These are phyloP conservation scores for Calonectria honghensis DNA, from an alignment of 2,329 filamentous ascomycete species.

Conservation along the genomic window DNA sequence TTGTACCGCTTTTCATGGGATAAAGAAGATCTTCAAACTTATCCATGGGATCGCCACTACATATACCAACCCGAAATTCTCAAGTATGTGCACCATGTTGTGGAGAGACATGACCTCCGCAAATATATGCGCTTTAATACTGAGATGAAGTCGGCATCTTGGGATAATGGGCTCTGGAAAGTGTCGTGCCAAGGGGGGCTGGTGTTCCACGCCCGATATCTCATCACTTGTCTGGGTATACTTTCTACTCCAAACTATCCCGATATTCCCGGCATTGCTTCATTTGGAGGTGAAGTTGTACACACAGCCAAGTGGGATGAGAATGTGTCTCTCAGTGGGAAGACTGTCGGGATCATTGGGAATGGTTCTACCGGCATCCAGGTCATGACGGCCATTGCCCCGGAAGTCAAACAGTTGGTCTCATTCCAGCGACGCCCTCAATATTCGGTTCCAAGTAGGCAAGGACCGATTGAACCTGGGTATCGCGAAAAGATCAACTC, in stretches of 20 bases:
- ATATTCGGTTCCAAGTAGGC: slow-evolving; percentile 40
- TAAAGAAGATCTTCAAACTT: slow-evolving; percentile 34
- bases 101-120: slow-evolving; percentile 50
- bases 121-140: slow-evolving; percentile 64
- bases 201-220: slow-evolving; percentile 3
- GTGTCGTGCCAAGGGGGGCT: slow-evolving; percentile 48
- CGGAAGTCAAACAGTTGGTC: slow-evolving; percentile 40
- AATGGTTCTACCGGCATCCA: slow-evolving; percentile 42
- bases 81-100: slow-evolving; percentile 37
- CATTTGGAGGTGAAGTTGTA: slow-evolving; percentile 59
- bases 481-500: slow-evolving; percentile 45
- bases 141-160: slow-evolving; percentile 57
- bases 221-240: slow-evolving; percentile 17
- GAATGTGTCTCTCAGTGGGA: neutral
- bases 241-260: slow-evolving; percentile 28
- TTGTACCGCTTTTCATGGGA: slow-evolving; percentile 43
- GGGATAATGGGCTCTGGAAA: slow-evolving; percentile 58
- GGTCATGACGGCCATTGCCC: slow-evolving; percentile 40
- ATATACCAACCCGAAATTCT: slow-evolving; percentile 42
- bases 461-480: slow-evolving; percentile 21
- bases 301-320: slow-evolving; percentile 63
- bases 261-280: neutral
- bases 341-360: slow-evolving; percentile 36
- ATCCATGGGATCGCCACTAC: slow-evolving; percentile 39
- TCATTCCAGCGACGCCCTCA: slow-evolving; percentile 45